Conservation (phyloP, 331 rosid genomes). For the Acacia concinna region DNA sequence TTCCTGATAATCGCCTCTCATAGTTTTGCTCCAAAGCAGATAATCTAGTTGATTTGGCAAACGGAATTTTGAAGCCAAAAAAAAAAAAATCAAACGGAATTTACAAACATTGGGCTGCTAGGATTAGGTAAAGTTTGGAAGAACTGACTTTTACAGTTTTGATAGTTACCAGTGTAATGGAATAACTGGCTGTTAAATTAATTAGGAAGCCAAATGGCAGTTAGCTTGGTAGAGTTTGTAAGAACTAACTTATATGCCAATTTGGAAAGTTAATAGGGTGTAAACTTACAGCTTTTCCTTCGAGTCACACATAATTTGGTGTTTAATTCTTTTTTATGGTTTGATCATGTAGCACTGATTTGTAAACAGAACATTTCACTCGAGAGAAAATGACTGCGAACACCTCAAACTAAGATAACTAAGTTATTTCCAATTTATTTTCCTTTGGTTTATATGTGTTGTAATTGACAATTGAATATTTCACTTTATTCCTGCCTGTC, state of each 20-base stretch:
- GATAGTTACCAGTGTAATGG: no score
- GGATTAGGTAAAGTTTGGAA: neutral
- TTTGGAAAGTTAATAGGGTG: neutral
- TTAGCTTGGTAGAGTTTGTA: neutral
- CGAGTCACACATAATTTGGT: neutral
- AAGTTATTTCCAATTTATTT: neutral
- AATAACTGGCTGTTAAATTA: neutral
- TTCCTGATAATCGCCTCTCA: neutral
- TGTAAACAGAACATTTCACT: neutral
- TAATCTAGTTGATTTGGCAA: neutral
- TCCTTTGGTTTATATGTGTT: neutral
- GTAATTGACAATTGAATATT: no score
- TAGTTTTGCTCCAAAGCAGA: neutral
- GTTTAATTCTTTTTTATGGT: neutral
- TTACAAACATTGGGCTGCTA: neutral
- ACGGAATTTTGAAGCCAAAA: no score
- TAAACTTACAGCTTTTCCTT: neutral
- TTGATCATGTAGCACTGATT: neutral
- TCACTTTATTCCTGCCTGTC: neutral
- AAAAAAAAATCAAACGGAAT: neutral
- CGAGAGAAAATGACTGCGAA: neutral
- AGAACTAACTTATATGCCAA: neutral
- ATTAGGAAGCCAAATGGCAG: neutral
- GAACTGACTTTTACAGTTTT: neutral
- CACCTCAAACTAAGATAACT: neutral